Base-by-base conservation (phyloP, 768 basidiomycete genomes). In the Mycena maculata region DNA sequence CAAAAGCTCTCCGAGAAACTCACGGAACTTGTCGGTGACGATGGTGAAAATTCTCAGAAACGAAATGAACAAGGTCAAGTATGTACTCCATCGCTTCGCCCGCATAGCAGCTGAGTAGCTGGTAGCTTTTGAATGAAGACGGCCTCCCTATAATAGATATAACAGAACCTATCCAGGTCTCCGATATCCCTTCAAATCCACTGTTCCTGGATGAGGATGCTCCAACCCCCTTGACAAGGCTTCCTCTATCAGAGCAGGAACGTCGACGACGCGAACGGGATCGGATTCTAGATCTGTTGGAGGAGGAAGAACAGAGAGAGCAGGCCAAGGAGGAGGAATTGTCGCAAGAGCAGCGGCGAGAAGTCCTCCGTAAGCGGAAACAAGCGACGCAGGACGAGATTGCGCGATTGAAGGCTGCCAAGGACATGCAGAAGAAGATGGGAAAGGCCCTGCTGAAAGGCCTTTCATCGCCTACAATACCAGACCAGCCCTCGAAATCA, bases 131-230 rank as follows among this genome's bases (percentile, higher is more conserved):
- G 42, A 92, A 91, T 72, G 91, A 93, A 72, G 92, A 94, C 52
- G 92, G 92, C 4, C 85, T 92, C 41, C 92, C 92, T 13, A 90
- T 94, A 67, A 82, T 93, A 65, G 93, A 94, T 39, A 90, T 94
- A 62, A 85, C 84, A 31, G 93, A 94, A 73, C 88, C 87, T 44
- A 72, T 84, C 5, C 54, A 77, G 23, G 78, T 73, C 30, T 56
- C 63, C 28, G 69, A 71, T n/a, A 58, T 58, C 23, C 55, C 71
- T 1, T 59, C 71, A 12, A 47, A 73, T 31, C 57, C 73, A 10
- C 48, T 71, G n/a, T 57, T 76, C 22, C 58, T 74, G 39, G 80
- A 83, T 25, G 86, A 88, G 28, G 77, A 83, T 27, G 81, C 83
- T 42, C 75, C 88, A 12, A 74, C 87, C 33, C 84, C 86, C 0